A percentile compares a stretch with the other conserved stretches of the same genome.
These are phyloP conservation scores for Fusarium sp. DNA, from an alignment of 2,329 filamentous ascomycete genomes.

Conservation along the genomic window DNA sequence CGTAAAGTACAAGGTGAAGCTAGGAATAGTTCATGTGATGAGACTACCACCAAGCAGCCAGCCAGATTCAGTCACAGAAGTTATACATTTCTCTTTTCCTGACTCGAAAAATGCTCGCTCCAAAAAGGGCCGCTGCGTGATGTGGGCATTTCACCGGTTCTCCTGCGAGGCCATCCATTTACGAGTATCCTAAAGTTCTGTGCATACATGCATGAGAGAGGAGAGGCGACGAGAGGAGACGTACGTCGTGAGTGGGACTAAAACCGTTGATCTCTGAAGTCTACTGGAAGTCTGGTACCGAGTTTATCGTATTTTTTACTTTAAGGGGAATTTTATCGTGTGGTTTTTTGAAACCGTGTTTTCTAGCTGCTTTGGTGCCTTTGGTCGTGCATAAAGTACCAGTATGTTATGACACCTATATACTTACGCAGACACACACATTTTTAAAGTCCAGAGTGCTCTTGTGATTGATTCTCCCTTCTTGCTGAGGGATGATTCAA, in stretches of 20 bases:
- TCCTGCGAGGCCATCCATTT: neutral
- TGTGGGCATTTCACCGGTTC: slow-evolving; percentile 10
- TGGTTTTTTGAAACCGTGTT: neutral
- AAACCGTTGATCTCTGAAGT: slow-evolving; percentile 5
- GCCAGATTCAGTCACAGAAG: neutral
- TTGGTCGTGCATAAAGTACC: neutral
- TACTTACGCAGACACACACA: neutral
- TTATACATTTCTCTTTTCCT: neutral
- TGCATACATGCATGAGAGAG: slow-evolving; percentile 19
- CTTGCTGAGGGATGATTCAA: slow-evolving; percentile 8
- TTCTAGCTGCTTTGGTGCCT: slow-evolving; percentile 14
- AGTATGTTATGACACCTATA: slow-evolving; percentile 6
- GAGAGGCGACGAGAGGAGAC: neutral
- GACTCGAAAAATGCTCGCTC: neutral
- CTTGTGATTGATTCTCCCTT: slow-evolving; percentile 10
- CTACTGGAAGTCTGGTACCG: slow-evolving; percentile 1
- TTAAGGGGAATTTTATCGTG: neutral
- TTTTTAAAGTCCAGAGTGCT: neutral
- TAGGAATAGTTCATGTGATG: slow-evolving; percentile 12
- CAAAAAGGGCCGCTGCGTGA: neutral
- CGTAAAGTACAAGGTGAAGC: slow-evolving; percentile 16
- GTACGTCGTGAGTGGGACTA: slow-evolving; percentile 18
- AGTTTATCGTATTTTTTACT: slow-evolving; percentile 14
- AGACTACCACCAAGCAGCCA: neutral
- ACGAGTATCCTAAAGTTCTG: slow-evolving; percentile 2